Percentiles rank a stretch among this genome's conserved stretches.
These are phyloP conservation scores for Closterium sp. DNA, from an alignment of 139 green algal genomes.

Conservation along the genomic window DNA sequence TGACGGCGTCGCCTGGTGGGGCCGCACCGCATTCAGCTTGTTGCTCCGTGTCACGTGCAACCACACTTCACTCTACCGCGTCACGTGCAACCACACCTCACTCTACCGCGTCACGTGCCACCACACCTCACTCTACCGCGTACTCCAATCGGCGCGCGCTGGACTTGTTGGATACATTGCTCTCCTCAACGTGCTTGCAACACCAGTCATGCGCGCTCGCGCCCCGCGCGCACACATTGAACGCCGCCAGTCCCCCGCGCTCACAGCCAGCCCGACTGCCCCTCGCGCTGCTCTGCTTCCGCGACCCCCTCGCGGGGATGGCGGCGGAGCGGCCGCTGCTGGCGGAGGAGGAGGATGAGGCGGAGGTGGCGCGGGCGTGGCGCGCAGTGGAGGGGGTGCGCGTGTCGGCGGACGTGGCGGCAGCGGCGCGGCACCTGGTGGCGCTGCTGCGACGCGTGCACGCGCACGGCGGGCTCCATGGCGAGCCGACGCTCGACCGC, in stretches of 20 bases:
- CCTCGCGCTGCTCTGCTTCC: background rate
- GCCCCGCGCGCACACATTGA: background rate
- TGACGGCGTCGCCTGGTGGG: too few relatives aligned
- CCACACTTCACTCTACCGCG: too few relatives aligned
- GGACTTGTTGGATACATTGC: too few relatives aligned
- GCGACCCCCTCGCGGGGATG: background rate
- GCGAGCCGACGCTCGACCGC: background rate
- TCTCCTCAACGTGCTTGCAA: too few relatives aligned
- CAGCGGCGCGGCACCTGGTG: background rate
- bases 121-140: too few relatives aligned
- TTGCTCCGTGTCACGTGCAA: too few relatives aligned
- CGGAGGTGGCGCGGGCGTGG: background rate
- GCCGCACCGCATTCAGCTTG: too few relatives aligned
- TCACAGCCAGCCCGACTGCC: background rate
- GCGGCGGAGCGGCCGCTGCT: background rate
- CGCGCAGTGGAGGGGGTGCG: background rate
- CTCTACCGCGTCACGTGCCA: too few relatives aligned
- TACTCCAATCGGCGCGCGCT: too few relatives aligned
- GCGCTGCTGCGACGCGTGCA: background rate
- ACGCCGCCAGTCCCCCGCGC: background rate
- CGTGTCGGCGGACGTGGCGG: background rate
- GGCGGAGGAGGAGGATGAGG: conserved; percentile 1
- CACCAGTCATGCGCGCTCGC: too few relatives aligned
- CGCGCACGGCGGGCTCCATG: background rate
- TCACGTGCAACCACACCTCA: too few relatives aligned